Percentiles rank a stretch among this genome's conserved stretches.
These are phyloP conservation scores for Axilococcus clingmanii DNA, from an alignment of 139 green algal species.

Conservation along the genomic window DNA sequence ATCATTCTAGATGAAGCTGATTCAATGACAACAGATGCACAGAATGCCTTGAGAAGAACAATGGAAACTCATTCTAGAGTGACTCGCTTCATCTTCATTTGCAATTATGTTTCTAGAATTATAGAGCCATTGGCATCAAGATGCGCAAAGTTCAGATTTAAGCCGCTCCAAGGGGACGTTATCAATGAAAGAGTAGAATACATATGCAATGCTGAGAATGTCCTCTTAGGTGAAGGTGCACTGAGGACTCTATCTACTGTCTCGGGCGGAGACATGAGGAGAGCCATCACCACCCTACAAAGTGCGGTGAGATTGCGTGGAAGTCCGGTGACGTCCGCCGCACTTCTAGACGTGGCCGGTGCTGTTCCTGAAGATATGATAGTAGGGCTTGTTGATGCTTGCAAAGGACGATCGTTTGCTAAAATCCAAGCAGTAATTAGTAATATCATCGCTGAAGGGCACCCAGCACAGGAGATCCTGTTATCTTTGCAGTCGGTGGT, in stretches of 20 bases:
- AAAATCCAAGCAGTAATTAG: conserved; percentile 33
- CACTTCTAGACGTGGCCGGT: conserved; percentile 41
- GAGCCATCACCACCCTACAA: conserved; percentile 87
- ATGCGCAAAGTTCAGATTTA: conserved; percentile 87
- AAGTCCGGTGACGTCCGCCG: conserved; percentile 18
- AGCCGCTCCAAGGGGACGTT: conserved; percentile 44
- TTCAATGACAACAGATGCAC: conserved; percentile 87
- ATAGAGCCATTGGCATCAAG: conserved; percentile 91
- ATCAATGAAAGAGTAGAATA: conserved; percentile 54
- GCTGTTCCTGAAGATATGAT: conserved; percentile 25
- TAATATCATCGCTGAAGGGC: conserved; percentile 68
- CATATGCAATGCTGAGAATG: conserved; percentile 68
- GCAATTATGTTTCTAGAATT: conserved; percentile 98
- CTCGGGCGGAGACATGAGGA: conserved; percentile 75
- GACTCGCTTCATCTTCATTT: conserved; percentile 96
- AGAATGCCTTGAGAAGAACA: conserved; percentile 93
- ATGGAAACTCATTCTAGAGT: conserved; percentile 94
- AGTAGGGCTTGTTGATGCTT: conserved; percentile 23
- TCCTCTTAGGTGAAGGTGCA: conserved; percentile 45
- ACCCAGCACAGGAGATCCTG: conserved; percentile 54
- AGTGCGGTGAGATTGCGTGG: conserved; percentile 45
- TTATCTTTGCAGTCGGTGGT: conserved; percentile 62
- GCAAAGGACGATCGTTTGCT: conserved; percentile 14
- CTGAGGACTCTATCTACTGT: conserved; percentile 52
- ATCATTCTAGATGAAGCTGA: conserved; percentile 97